Conservation (phyloP, 176 grass and related monocot genomes). For the Echinochloa phyllopogon region DNA sequence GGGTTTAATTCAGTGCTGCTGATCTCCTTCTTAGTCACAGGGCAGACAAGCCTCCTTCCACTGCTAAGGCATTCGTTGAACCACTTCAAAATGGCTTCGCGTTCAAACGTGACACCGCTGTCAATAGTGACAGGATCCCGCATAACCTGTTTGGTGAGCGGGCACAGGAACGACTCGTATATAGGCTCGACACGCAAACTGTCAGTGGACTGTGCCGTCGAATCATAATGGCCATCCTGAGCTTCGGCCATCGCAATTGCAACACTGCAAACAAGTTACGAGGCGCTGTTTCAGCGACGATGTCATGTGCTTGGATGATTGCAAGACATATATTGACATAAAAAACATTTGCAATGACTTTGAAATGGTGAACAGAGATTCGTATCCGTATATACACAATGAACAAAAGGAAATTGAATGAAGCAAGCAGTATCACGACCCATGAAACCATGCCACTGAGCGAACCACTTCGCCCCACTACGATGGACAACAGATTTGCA, state of each 20-base stretch:
- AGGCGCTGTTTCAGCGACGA: neutral
- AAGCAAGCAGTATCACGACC: neutral
- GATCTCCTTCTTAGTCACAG: slow-evolving; percentile 76
- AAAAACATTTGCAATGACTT: neutral
- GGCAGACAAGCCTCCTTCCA: slow-evolving; percentile 67
- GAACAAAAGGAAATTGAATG: neutral
- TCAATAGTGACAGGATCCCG: slow-evolving; percentile 82
- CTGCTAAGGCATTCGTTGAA: slow-evolving; percentile 66
- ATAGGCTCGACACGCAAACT: slow-evolving; percentile 75
- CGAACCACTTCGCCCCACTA: neutral
- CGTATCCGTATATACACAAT: neutral
- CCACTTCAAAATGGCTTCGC: slow-evolving; percentile 78
- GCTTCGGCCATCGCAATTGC: slow-evolving; percentile 62
- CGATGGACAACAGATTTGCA: neutral
- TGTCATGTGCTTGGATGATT: neutral
- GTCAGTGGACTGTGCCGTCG: slow-evolving; percentile 53
- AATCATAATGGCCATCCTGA: slow-evolving; percentile 61
- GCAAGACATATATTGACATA: neutral
- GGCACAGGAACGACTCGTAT: slow-evolving; percentile 87
- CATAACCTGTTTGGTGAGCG: slow-evolving; percentile 91
- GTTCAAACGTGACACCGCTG: slow-evolving; percentile 83
- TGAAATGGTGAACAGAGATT: neutral
- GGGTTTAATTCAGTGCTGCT: slow-evolving; percentile 76
- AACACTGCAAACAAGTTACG: slow-evolving; percentile 47
- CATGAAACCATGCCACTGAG: neutral